A percentile compares a stretch with the other conserved stretches of the same genome.
phyloP scores from a whole-genome alignment of 2,329 filamentous ascomycete genomes.

The Sphaerulina musiva region DNA sequence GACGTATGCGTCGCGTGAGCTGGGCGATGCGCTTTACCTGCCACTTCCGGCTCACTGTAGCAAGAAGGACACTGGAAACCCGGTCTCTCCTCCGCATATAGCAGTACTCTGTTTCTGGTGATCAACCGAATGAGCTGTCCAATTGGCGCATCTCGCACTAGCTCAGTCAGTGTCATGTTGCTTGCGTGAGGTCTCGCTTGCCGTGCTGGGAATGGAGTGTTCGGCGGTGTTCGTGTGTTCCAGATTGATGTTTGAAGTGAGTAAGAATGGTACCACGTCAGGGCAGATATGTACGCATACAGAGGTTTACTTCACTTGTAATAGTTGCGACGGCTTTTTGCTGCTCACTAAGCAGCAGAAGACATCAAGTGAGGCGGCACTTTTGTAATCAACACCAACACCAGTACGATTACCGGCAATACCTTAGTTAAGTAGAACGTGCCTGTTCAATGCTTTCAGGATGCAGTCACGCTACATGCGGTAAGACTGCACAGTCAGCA shows the following conservation, averaged over 20 bases:
- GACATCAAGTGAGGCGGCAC: neutral
- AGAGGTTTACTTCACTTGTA: neutral
- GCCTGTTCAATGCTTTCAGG: neutral
- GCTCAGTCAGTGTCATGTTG: neutral
- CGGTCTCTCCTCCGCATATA: constrained; percentile 54
- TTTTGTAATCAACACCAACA: neutral
- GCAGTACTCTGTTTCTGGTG: constrained; percentile 48
- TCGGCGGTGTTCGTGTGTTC: neutral
- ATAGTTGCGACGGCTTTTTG: neutral
- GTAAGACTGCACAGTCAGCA: neutral
- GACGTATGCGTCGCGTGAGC: neutral
- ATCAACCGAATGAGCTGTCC: constrained; percentile 54
- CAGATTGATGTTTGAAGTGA: neutral
- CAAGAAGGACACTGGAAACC: constrained; percentile 48
- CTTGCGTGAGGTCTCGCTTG: neutral
- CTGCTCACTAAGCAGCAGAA: neutral
- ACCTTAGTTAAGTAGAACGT: neutral
- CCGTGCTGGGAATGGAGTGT: neutral
- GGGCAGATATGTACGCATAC: neutral
- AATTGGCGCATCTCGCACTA: constrained; percentile 52
- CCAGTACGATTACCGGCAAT: neutral
- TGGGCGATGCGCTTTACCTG: neutral
- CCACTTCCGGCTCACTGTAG: constrained; percentile 33
- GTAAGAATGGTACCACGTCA: neutral
- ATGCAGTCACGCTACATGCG: neutral